Conservation (phyloP, 2,329 filamentous ascomycete species). For the Cytospora piceicola region DNA sequence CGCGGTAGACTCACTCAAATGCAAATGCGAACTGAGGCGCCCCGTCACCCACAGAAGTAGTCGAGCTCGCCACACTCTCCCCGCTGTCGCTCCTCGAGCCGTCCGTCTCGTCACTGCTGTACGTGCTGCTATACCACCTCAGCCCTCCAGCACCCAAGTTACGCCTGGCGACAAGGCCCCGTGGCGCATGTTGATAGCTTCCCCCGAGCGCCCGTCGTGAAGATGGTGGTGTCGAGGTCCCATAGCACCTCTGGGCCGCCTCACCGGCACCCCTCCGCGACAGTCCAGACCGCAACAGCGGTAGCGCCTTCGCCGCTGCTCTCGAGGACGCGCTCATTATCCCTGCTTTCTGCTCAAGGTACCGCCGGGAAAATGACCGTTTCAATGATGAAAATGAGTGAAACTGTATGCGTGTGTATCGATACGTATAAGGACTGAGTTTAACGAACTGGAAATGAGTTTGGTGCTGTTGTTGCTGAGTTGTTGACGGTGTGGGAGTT, state of each 20-base stretch:
- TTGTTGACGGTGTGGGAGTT: not conserved
- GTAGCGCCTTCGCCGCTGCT: constrained; percentile 15
- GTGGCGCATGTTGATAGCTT: not conserved
- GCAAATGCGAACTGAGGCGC: constrained; percentile 25
- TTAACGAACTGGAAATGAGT: not conserved
- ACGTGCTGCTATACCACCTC: constrained; percentile 13
- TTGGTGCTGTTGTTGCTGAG: not conserved
- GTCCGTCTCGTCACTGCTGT: not conserved
- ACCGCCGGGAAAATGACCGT: not conserved
- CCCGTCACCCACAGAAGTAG: constrained; percentile 6
- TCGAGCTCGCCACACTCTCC: constrained; percentile 19
- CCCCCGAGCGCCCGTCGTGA: not conserved
- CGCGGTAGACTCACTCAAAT: constrained; percentile 38
- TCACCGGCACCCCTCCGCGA: not conserved
- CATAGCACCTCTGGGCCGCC: constrained; percentile 1
- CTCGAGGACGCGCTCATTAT: constrained; percentile 18
- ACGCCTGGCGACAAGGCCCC: not conserved
- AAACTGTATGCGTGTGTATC: not conserved
- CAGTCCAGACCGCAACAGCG: constrained; percentile 3
- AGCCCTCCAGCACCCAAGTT: not conserved
- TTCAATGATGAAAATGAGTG: not conserved
- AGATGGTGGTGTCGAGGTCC: not conserved
- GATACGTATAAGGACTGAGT: not conserved
- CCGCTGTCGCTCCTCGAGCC: not conserved
- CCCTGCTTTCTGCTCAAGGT: not conserved